A percentile compares a stretch with the other conserved stretches of the same genome.
Evolutionary conservation across 2,329 filamentous ascomycete genomes (phyloP).

Genomic region (Trichophyton simii): DNA sequence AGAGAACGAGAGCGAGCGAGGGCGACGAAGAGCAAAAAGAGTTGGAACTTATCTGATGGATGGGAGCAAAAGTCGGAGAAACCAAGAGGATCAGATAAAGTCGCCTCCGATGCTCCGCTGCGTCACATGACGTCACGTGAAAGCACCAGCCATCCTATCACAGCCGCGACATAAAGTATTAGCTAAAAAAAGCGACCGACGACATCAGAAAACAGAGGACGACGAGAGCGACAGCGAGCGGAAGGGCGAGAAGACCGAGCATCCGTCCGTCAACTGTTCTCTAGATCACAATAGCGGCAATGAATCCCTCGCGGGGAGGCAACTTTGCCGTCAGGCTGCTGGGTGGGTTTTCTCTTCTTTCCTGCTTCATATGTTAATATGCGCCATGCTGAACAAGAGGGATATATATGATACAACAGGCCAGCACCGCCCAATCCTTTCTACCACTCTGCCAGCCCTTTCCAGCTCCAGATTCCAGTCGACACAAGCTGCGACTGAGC

Average conservation of each 20-base stretch:
- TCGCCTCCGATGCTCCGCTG: neutral
- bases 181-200: neutral
- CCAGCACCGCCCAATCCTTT: constrained; percentile 4
- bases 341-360: neutral
- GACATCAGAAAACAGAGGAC: neutral
- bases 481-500: neutral
- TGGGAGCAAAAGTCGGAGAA: neutral
- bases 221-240: neutral
- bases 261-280: neutral
- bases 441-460: neutral
- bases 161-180: neutral
- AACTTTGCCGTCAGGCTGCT: constrained; percentile 4
- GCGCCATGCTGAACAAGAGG: neutral
- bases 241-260: neutral
- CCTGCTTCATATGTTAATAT: neutral
- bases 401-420: neutral
- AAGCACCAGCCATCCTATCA: neutral
- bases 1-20: neutral
- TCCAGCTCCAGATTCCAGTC: constrained; percentile 3
- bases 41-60: neutral
- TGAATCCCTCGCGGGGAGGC: constrained; percentile 3
- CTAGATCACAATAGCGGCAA: neutral
- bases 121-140: neutral
- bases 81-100: neutral
- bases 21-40: neutral